phyloP scores from a whole-genome alignment of 75 land plant genomes.

The Selaginella tamariscina region DNA sequence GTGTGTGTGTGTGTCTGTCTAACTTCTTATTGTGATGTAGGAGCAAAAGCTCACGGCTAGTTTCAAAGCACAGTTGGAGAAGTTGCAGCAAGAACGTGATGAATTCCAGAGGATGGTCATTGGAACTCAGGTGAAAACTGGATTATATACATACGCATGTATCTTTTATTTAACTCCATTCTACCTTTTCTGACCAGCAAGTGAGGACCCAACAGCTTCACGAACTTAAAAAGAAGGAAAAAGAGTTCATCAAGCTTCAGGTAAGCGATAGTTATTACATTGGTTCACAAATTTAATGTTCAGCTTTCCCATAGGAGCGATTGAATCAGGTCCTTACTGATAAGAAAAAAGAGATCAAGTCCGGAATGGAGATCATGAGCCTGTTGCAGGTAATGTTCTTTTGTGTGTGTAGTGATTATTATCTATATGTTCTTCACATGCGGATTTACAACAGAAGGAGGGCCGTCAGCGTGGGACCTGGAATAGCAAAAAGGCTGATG shows the following conservation, averaged over 20 bases:
- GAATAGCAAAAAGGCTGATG: constrained; percentile 14
- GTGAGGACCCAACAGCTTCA: constrained; percentile 2
- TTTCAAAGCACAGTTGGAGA: constrained; percentile 4
- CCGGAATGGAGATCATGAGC: constrained; percentile 11
- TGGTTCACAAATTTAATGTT: background rate
- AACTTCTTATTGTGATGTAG: background rate
- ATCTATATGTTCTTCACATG: background rate
- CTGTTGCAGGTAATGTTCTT: background rate
- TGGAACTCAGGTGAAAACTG: constrained; percentile 4
- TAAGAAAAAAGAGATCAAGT: background rate
- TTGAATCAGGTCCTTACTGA: constrained; percentile 6
- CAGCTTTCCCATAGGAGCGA: background rate
- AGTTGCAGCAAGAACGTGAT: constrained; percentile 11
- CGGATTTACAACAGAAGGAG: constrained; percentile 3
- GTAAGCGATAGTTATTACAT: background rate
- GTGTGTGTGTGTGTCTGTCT: background rate
- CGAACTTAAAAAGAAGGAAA: constrained; percentile 5
- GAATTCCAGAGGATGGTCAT: constrained; percentile 9
- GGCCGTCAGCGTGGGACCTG: constrained; percentile 7
- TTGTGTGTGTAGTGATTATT: no score
- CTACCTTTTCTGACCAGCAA: background rate
- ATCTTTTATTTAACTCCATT: no score
- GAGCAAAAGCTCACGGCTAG: background rate
- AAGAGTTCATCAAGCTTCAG: constrained; percentile 7
- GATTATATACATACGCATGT: no score